Conservation (phyloP, 208 protist species). For the Acanthamoeba lenticulata region DNA sequence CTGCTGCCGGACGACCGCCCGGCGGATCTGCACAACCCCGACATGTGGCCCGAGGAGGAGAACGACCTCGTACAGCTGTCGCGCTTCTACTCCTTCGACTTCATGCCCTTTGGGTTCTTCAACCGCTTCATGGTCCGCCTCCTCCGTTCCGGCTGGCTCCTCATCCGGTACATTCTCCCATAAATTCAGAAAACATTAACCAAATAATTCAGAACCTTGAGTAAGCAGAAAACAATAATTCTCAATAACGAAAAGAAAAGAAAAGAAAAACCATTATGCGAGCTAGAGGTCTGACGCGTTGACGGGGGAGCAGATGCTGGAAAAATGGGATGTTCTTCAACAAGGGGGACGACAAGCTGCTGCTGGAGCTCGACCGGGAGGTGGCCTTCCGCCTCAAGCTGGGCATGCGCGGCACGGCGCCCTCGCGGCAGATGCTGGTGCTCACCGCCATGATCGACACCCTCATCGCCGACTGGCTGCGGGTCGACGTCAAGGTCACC, state of each 20-base stretch:
- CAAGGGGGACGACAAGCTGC: slow-evolving; percentile 38
- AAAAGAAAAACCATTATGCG: too few relatives aligned
- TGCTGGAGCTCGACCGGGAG: slow-evolving; percentile 38
- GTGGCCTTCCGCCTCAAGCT: slow-evolving; percentile 38
- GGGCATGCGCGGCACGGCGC: slow-evolving; percentile 12
- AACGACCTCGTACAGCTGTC: not conserved
- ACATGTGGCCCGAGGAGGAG: not conserved
- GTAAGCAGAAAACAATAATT: too few relatives aligned
- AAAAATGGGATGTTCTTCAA: slow-evolving; percentile 58
- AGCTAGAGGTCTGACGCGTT: too few relatives aligned
- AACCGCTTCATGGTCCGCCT: slow-evolving; percentile 59
- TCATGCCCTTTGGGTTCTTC: slow-evolving; percentile 63
- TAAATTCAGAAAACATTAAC: too few relatives aligned
- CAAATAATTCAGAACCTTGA: too few relatives aligned
- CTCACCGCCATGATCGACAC: slow-evolving; percentile 52
- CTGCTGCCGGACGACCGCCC: slow-evolving; percentile 4
- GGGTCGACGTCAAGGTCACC: slow-evolving; percentile 35
- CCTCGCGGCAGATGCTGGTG: slow-evolving; percentile 43
- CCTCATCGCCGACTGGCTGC: slow-evolving; percentile 41
- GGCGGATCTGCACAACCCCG: not conserved
- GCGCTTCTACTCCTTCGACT: slow-evolving; percentile 62
- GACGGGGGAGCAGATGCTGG: not conserved
- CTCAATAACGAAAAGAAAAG: too few relatives aligned
- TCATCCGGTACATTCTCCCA: not conserved
- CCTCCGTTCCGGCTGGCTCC: slow-evolving; percentile 10